Percentiles rank a stretch among this genome's conserved stretches.
These are phyloP conservation scores for Calonectria montana DNA, from an alignment of 2,329 filamentous ascomycete species.

Conservation along the genomic window DNA sequence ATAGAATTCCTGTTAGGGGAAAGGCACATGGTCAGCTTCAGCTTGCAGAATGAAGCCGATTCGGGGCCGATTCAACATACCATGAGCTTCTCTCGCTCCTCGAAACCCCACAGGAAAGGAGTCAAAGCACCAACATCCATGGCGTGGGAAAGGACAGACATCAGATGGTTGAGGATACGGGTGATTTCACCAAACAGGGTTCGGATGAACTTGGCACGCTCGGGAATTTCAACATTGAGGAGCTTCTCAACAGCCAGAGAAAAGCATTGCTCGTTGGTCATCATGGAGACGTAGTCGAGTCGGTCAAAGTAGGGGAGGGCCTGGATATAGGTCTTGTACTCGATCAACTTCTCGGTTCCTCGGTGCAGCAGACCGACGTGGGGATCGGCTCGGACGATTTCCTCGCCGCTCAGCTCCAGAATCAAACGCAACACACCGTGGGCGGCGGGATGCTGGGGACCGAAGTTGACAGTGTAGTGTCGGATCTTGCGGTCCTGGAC, in stretches of 20 bases:
- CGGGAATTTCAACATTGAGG: slow-evolving; percentile 94
- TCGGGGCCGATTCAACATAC: slow-evolving; percentile 62
- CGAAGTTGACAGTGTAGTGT: slow-evolving; percentile 99
- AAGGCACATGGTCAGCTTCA: slow-evolving; percentile 18
- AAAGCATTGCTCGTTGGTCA: slow-evolving; percentile 99
- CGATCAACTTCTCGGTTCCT: slow-evolving; percentile 99
- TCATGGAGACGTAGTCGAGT: slow-evolving; percentile 99
- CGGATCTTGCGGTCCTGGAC: slow-evolving; percentile 83
- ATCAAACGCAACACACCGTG: slow-evolving; percentile 98
- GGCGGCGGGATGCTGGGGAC: slow-evolving; percentile 96
- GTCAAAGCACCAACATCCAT: slow-evolving; percentile 99
- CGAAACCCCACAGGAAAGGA: slow-evolving; percentile 99
- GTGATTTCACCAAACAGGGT: slow-evolving; percentile 97
- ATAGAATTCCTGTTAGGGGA: slow-evolving; percentile 88
- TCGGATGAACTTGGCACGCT: slow-evolving; percentile 95
- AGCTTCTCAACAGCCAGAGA: slow-evolving; percentile 97
- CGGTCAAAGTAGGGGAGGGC: slow-evolving; percentile 98
- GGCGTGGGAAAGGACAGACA: slow-evolving; percentile 96
- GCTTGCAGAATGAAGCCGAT: neutral
- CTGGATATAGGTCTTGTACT: slow-evolving; percentile 99
- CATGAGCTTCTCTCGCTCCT: slow-evolving; percentile 99
- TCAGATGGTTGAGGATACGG: slow-evolving; percentile 93
- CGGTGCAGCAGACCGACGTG: slow-evolving; percentile 97
- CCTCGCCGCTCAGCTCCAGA: slow-evolving; percentile 96
- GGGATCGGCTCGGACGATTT: slow-evolving; percentile 95